Conservation (phyloP, 306 rosid genomes). For the Quercus cerris region DNA sequence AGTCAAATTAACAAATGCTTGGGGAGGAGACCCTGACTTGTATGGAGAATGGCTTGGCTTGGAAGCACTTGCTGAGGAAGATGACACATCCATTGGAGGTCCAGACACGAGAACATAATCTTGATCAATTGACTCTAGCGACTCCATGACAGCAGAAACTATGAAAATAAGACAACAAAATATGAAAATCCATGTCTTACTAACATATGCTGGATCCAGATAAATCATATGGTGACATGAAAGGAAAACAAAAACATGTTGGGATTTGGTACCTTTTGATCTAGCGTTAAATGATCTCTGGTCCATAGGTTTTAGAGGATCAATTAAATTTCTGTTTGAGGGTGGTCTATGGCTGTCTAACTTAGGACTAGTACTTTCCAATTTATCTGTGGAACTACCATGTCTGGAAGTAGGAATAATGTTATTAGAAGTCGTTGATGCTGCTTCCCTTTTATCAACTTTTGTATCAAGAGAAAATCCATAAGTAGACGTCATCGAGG, state of each 20-base stretch:
- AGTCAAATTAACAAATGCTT: conserved; percentile 39
- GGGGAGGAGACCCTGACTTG: conserved; percentile 54
- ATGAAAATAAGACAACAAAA: conserved; percentile 25
- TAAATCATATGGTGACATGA: conserved; percentile 17
- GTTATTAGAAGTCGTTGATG: conserved; percentile 38
- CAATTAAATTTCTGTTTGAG: conserved; percentile 38
- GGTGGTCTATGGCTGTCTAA: conserved; percentile 47
- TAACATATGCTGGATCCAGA: conserved; percentile 20
- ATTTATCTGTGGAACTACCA: conserved; percentile 36
- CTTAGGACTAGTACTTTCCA: conserved; percentile 41
- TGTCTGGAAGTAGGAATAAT: conserved; percentile 38
- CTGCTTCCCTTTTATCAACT: conserved; percentile 46
- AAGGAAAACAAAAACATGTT: conserved; percentile 8
- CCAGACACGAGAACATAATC: conserved; percentile 97
- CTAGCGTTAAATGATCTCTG: conserved; percentile 37
- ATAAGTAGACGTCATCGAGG: conserved; percentile 70
- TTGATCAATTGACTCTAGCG: conserved; percentile 81
- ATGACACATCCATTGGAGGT: conserved; percentile 66
- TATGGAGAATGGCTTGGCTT: conserved; percentile 55
- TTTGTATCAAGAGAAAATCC: conserved; percentile 71
- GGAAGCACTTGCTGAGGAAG: conserved; percentile 56
- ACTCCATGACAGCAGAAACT: conserved; percentile 59
- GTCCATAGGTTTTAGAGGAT: conserved; percentile 40
- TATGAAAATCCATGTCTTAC: background rate
- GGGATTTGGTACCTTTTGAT: conserved; percentile 52